Conservation (phyloP, 2,329 filamentous ascomycete genomes). For the Beauveria caledonica region DNA sequence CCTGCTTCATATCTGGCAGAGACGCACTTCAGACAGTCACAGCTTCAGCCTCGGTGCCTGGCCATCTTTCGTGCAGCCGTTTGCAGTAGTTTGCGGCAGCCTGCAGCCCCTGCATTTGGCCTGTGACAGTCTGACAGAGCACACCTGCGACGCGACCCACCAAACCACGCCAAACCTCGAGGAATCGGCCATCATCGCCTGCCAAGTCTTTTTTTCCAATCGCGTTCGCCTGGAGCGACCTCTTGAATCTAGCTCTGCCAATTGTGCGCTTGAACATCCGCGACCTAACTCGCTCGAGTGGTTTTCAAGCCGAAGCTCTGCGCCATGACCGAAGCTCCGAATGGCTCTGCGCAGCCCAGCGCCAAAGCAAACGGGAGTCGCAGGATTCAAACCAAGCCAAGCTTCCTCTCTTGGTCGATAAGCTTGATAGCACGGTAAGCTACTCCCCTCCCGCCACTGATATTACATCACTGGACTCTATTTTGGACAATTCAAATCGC, state of each 20-base stretch:
- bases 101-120: background rate
- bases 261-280: background rate
- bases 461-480: background rate
- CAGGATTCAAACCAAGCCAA: conserved; percentile 18
- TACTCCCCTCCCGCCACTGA: too few species aligned
- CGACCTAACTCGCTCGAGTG: background rate
- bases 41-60: background rate
- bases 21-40: background rate
- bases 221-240: conserved; percentile 8
- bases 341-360: conserved; percentile 31
- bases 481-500: conserved; percentile 1
- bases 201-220: background rate
- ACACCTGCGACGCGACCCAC: conserved; percentile 1
- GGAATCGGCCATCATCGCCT: background rate
- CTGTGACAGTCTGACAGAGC: background rate
- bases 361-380: conserved; percentile 26
- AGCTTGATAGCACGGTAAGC: conserved; percentile 47
- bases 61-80: background rate
- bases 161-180: background rate
- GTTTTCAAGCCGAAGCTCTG: background rate
- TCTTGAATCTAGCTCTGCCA: background rate
- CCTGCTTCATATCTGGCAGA: background rate
- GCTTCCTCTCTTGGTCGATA: conserved; percentile 32
- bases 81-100: background rate
- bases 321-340: conserved; percentile 31